Evolutionary conservation across 176 grass and related monocot species (phyloP), one percentile per base, ranked within the genome.

Genomic region (Juncus inflexus): DNA sequence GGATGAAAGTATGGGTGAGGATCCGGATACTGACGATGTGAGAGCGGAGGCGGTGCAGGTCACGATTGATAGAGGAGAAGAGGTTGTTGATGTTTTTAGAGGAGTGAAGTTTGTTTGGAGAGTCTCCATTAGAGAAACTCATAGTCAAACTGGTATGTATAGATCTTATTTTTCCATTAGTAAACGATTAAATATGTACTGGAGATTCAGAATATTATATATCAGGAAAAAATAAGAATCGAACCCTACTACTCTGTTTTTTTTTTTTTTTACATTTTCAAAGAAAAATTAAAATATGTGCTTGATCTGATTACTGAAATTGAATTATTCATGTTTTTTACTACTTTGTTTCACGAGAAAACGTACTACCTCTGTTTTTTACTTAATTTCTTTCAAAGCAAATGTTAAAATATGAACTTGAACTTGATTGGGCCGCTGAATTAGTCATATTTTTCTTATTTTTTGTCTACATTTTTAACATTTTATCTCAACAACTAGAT

Each of bases 61-160:
- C 55, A 75, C 75, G 50, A 74, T 87, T 50, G 86, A 81, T 14
- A 72, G 70, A 1, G 86, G 78, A 3, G 83, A 95, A n/a, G 86
- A 90, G 78, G 79, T 90, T 78, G 3, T 61, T 2, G 86, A 95
- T 7, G 39, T 82, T 2, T 87, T 78, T 12, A 42, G 79, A 0
- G 90, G 64, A 3, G 53, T 55, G 0, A 84, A 90, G 12, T 95
- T 95, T 79, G 71, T 15, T 28, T 95, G 90, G 90, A 40, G 11
- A 11, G 15, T 78, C 41, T 15, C 52, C 36, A 52, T 53, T 16
- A 41, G 57, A n/a, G 66, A 78, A 38, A 36, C 3, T 28, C 43
- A 58, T 6, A 51, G 39, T 52, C 51, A 71, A 42, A 11, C 67
- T 3, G 4, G 67, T 71, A 71, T 3, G 54, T 1, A 42, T 58